Evolutionary conservation across 495 filamentous ascomycete genomes (phyloP), one percentile per base, ranked within the genome.

Genomic region (Penicillium atrosanguineum): DNA sequence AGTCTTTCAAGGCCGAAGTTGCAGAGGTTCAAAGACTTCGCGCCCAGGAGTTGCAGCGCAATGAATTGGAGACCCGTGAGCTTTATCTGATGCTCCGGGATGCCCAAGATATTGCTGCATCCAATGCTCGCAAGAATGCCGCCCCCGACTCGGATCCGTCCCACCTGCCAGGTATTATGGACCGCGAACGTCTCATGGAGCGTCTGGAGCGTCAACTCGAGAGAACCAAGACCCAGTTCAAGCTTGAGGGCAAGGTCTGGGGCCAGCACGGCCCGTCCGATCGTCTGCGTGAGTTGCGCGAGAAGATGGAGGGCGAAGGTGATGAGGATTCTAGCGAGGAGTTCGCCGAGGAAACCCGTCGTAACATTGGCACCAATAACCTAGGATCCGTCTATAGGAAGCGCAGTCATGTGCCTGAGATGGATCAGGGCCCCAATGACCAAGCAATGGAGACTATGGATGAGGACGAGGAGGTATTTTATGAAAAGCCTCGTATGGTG

Each of bases 21-120:
- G 88, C 89, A 7, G 93, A 90, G 59, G 71, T 96, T 38, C 91
- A 96, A 61, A 81, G 87, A 43, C 73, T 96, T 15, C 85, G 95
- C 48, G 90, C 89, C 14, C 90, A 94, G 66, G 95, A 98, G 61
- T 79, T 96, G 45, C 94, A 98, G 68, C 83, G 93, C 42, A 94
- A 96, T 63, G 94, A 98, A 69, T 69, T 98, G 23, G 94, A 98
- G 68, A 97, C 95, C 0, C 81, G 94, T 61, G 94, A 98, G 73
- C 75, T 98, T 11, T 98, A 97, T 72, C 86, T 98, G 37, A 98
- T 98, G 94, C 87, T 98, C 46, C 84, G 95, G 48, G 94, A 98
- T 71, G 94, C 94, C 26, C 94, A 98, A 69, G 94, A 98, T 67
- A 89, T 95, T 56, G 93, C 94, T 37, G 91, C 88, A 15, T 87